Conservation (phyloP, 139 green algal genomes). For the Chlorella sp. region DNA sequence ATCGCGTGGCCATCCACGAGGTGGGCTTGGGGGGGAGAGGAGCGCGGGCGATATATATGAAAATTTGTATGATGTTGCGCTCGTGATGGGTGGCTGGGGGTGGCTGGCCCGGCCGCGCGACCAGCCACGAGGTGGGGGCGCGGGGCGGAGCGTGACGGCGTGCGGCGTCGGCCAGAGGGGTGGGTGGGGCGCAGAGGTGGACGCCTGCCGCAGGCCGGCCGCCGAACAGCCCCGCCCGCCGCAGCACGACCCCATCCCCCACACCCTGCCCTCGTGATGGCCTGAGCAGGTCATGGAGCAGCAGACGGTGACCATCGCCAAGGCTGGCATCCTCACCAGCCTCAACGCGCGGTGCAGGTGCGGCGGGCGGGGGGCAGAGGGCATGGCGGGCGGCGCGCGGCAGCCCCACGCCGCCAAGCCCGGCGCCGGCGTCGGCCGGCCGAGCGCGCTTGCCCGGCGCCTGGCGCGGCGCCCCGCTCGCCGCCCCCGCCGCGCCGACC, state of each 20-base stretch:
- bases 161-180: too few relatives aligned
- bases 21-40: constrained; percentile 39
- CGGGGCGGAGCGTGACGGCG: too few relatives aligned
- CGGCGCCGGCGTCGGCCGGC: constrained; percentile 63
- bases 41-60: too few relatives aligned
- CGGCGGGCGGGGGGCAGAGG: background rate
- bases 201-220: too few relatives aligned
- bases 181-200: too few relatives aligned
- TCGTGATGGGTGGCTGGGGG: too few relatives aligned
- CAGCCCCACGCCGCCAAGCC: background rate
- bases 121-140: too few relatives aligned
- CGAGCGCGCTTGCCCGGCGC: constrained; percentile 81
- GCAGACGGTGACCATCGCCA: constrained; percentile 98
- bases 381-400: background rate
- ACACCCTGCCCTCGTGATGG: background rate
- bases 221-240: too few relatives aligned
- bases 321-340: constrained; percentile 95
- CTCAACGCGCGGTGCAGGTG: constrained; percentile 96
- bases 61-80: too few relatives aligned
- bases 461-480: too few relatives aligned
- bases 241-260: background rate
- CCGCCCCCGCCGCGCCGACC: too few relatives aligned
- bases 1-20: constrained; percentile 98
- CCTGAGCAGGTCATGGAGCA: constrained; percentile 87
- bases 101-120: too few relatives aligned